Percentiles rank a stretch among this genome's conserved stretches.
Conservation (phyloP, 805 yeast genomes). For the Yarrowia deformans region DNA sequence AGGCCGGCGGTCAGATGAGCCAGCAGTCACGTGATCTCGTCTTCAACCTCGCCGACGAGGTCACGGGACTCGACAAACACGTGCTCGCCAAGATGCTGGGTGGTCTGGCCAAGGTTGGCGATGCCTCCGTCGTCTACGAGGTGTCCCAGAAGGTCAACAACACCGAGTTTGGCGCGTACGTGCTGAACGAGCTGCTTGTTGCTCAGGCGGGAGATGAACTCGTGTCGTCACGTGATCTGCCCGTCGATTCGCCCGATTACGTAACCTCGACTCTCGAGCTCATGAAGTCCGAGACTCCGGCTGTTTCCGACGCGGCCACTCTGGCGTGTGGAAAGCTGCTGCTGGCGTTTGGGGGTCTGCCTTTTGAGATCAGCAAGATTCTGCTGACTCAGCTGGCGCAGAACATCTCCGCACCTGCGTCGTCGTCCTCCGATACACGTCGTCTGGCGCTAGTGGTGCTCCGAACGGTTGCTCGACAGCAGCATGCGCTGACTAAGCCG, state of each 20-base stretch:
- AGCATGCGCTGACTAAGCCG: slow-evolving; percentile 60
- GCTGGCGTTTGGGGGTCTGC: slow-evolving; percentile 55
- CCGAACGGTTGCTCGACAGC: slow-evolving; percentile 74
- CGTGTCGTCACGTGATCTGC: slow-evolving; percentile 17
- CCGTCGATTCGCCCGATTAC: slow-evolving; percentile 9
- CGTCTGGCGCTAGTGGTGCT: slow-evolving; percentile 77
- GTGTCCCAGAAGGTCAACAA: slow-evolving; percentile 40
- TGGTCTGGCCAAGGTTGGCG: slow-evolving; percentile 71
- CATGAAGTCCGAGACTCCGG: slow-evolving; percentile 59
- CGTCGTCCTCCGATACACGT: slow-evolving; percentile 76
- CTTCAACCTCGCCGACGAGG: slow-evolving; percentile 75
- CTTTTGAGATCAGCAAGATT: slow-evolving; percentile 53
- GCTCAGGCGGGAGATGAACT: slow-evolving; percentile 22
- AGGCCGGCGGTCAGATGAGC: slow-evolving; percentile 79
- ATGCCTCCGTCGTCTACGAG: slow-evolving; percentile 46
- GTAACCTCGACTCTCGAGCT: slow-evolving; percentile 44
- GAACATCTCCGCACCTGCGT: slow-evolving; percentile 59
- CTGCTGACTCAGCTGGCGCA: slow-evolving; percentile 62
- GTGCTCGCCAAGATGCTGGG: slow-evolving; percentile 84
- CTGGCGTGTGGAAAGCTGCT: slow-evolving; percentile 83
- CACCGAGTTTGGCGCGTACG: slow-evolving; percentile 41
- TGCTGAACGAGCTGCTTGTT: slow-evolving; percentile 47
- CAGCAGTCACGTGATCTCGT: slow-evolving; percentile 74
- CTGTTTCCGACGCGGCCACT: slow-evolving; percentile 76
- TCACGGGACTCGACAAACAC: slow-evolving; percentile 52